These are phyloP conservation scores for Dioscorea cayenensis DNA, from an alignment of 116 monocot species.

Conservation along the genomic window DNA sequence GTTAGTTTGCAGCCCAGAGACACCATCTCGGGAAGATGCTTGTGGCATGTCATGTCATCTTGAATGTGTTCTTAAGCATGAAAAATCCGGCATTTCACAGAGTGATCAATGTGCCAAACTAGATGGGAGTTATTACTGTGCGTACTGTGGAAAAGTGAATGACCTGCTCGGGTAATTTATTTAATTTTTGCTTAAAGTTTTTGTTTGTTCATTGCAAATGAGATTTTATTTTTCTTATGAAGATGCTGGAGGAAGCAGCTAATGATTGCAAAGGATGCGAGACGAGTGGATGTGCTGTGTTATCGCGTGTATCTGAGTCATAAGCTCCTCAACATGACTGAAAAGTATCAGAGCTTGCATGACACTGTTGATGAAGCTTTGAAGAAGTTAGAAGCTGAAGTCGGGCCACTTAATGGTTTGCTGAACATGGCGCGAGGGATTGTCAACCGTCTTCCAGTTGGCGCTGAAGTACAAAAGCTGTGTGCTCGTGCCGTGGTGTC, in stretches of 20 bases:
- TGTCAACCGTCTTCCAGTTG: conserved; percentile 78
- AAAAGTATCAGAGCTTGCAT: conserved; percentile 47
- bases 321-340: conserved; percentile 52
- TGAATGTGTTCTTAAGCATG: conserved; percentile 46
- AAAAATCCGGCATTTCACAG: conserved; percentile 26
- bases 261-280: conserved; percentile 56
- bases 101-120: conserved; percentile 17
- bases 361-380: conserved; percentile 49
- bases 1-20: conserved; percentile 49
- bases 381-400: conserved; percentile 68
- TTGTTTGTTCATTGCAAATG: not conserved
- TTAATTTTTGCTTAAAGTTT: not conserved
- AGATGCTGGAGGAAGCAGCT: conserved; percentile 81
- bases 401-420: conserved; percentile 68
- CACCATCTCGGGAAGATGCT: conserved; percentile 15
- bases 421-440: conserved; percentile 61
- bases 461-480: conserved; percentile 73
- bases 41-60: conserved; percentile 58
- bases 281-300: conserved; percentile 62
- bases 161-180: conserved; percentile 49
- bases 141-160: conserved; percentile 51
- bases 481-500: conserved; percentile 42
- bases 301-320: conserved; percentile 60
- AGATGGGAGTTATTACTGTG: conserved; percentile 57
- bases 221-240: not conserved